phyloP scores from a whole-genome alignment of 805 yeast genomes.

The Yamadazyma paraphyllophila region DNA sequence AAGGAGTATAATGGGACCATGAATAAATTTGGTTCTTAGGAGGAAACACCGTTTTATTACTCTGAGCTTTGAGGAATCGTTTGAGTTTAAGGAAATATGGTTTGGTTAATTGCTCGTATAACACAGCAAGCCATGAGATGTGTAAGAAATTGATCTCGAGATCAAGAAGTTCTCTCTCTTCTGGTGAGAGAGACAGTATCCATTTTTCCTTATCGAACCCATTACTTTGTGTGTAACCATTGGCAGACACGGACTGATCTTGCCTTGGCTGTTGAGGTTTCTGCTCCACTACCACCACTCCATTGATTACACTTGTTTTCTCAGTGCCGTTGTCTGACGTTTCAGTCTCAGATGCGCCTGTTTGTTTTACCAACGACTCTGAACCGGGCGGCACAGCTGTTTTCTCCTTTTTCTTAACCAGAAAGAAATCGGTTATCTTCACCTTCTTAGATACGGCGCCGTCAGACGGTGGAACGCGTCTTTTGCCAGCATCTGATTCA shows the following conservation, averaged over 20 bases:
- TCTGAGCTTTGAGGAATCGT: slow-evolving; percentile 52
- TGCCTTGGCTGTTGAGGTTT: no score
- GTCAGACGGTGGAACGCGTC: not conserved
- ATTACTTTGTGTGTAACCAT: no score
- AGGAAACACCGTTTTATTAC: slow-evolving; percentile 64
- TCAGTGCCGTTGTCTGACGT: no score
- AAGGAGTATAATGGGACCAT: slow-evolving; percentile 86
- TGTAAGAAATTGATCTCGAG: slow-evolving; percentile 73
- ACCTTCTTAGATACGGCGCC: slow-evolving; percentile 1
- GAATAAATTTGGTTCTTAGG: slow-evolving; percentile 76
- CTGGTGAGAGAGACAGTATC: slow-evolving; percentile 47
- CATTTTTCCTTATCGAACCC: slow-evolving; percentile 52
- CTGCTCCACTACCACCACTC: no score
- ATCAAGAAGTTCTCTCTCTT: slow-evolving; percentile 49
- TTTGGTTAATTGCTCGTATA: slow-evolving; percentile 72
- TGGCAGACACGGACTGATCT: no score
- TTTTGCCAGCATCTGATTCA: not conserved
- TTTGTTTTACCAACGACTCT: slow-evolving; percentile 2
- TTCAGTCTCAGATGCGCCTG: no score
- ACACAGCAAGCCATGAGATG: slow-evolving; percentile 70
- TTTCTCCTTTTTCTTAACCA: not conserved
- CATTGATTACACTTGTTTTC: no score
- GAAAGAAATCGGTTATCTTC: slow-evolving; percentile 18
- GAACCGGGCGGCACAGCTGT: not conserved
- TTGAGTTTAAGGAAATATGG: slow-evolving; percentile 81